phyloP scores from a whole-genome alignment of 352 stramenopile species.

The Phytophthora constricta region DNA sequence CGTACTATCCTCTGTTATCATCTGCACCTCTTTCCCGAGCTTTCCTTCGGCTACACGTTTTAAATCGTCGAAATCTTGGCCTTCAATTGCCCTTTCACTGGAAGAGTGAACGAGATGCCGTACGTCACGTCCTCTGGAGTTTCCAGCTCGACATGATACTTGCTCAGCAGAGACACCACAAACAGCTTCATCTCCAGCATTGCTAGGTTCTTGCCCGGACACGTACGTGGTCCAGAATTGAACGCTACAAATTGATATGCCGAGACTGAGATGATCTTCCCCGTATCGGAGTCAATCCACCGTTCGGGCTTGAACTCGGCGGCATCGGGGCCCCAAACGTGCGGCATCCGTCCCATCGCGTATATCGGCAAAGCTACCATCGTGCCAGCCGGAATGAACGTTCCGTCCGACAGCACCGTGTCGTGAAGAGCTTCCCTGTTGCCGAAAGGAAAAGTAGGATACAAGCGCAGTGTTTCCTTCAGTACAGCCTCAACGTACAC shows the following conservation, averaged over 20 bases:
- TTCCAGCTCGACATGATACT: constrained; percentile 53
- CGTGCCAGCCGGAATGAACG: constrained; percentile 33
- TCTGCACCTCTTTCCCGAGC: no score
- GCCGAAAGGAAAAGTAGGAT: constrained; percentile 43
- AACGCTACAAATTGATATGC: constrained; percentile 75
- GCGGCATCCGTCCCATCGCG: constrained; percentile 36
- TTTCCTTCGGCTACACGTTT: no score
- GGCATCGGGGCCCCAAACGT: constrained; percentile 48
- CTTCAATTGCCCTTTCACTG: constrained; percentile 45
- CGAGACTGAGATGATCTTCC: constrained; percentile 38
- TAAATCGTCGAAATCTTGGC: no score
- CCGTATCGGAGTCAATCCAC: constrained; percentile 38
- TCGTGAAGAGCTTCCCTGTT: constrained; percentile 38
- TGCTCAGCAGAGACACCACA: constrained; percentile 49
- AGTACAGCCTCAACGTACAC: constrained; percentile 32
- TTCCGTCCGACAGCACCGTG: constrained; percentile 52
- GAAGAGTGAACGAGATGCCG: constrained; percentile 57
- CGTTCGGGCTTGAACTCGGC: constrained; percentile 45
- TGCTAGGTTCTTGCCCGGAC: constrained; percentile 71
- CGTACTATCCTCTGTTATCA: no score
- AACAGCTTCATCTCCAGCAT: constrained; percentile 85
- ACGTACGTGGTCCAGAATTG: constrained; percentile 66
- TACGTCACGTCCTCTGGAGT: constrained; percentile 47
- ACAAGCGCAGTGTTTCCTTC: constrained; percentile 24
- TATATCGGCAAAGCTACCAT: constrained; percentile 40